Evolutionary conservation across 1,139 yeast species (phyloP), one percentile per base, ranked within the genome.

Genomic region (Saccharomyces hybrid): DNA sequence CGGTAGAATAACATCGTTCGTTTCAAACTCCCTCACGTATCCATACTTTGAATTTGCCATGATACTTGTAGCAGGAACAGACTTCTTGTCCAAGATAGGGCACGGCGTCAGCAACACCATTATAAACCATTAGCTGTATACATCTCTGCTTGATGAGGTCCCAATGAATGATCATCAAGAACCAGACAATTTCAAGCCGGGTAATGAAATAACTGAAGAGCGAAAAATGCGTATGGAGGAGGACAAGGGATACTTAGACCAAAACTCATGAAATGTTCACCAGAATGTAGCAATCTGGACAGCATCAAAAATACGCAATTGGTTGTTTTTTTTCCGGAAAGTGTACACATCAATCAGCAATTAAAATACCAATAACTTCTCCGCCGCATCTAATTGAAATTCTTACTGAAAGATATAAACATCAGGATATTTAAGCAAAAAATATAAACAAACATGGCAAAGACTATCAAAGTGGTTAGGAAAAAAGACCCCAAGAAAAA

Each of bases 21-120:
- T 74, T 69, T 93, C 99, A 70, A 89, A 93, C 56, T 75, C 73
- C 63, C 83, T 84, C 50, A 91, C 98, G 69, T 93, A 93, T 69
- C 91, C 97, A 66, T 78, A 90, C 60, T 87, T 76, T 14, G 90
- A 84, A 56, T 86, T 86, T 31, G 95, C 91, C 91, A 85, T 84
- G 6, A 8, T n/a, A 24, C 19, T 24, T 24, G 31, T n/a, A 24
- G 11, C 14, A 24, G 11, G 19, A 46, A 14, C 14, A 9, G 24
- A 24, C 9, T 12, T 14, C 14, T 31, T 9, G 21, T 34, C n/a
- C 24, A 49, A n/a, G 7, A 19, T 24, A 32, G 12, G 14, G 21
- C 21, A 4, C 26, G 11, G 26, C 21, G 7, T 12, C 31, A 27
- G 29, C 34, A 21, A 50, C 7, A 26, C 1, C 8, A 5, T 12